phyloP scores from a whole-genome alignment of 2,329 filamentous ascomycete species.

The Cercospora janseana region DNA sequence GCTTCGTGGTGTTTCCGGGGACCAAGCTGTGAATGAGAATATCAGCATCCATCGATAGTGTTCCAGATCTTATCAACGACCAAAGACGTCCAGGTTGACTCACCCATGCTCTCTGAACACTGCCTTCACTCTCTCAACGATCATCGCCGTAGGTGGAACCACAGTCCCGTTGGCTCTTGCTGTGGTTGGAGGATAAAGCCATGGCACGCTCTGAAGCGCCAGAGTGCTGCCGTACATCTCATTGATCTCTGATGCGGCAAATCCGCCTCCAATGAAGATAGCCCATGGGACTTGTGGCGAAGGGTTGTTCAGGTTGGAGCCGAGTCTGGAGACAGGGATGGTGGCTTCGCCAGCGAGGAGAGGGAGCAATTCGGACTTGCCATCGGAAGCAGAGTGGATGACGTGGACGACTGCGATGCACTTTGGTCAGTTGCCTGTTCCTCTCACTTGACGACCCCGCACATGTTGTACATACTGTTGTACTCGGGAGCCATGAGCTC shows the following conservation, averaged over 20 bases:
- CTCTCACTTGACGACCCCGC: background rate
- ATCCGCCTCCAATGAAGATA: constrained; percentile 30
- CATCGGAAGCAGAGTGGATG: constrained; percentile 21
- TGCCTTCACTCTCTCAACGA: constrained; percentile 15
- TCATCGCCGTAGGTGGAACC: constrained; percentile 12
- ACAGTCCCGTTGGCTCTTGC: constrained; percentile 8
- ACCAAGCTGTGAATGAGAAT: background rate
- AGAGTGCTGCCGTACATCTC: constrained; percentile 18
- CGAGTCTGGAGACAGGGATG: constrained; percentile 24
- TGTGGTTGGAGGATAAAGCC: constrained; percentile 24
- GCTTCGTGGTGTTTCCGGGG: constrained; percentile 7
- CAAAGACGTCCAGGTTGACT: background rate
- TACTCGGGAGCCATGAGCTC: constrained; percentile 26
- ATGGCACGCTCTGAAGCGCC: constrained; percentile 20
- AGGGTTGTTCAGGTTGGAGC: constrained; percentile 21
- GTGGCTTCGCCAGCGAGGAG: constrained; percentile 24
- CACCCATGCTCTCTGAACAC: constrained; percentile 14
- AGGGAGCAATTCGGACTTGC: constrained; percentile 24
- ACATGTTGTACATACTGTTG: constrained; percentile 18
- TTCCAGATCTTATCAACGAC: background rate
- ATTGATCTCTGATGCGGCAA: constrained; percentile 25
- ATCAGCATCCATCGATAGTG: background rate
- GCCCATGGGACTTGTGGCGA: constrained; percentile 23
- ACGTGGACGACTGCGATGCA: constrained; percentile 29
- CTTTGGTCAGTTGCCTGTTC: background rate